Conservation (phyloP, 805 yeast genomes). For the Kuraishia ogatae region DNA sequence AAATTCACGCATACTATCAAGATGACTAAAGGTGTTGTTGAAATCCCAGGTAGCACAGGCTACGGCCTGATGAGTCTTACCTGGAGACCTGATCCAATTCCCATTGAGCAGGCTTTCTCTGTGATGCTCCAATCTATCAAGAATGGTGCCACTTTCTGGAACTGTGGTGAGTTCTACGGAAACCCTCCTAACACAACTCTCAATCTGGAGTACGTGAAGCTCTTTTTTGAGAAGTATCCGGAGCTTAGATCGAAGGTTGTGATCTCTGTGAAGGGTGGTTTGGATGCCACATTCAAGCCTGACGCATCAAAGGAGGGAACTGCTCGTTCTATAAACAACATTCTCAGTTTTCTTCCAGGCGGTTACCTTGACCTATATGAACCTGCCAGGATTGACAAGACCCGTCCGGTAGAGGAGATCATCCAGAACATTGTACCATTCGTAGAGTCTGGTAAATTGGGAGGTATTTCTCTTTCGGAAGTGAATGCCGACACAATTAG, state of each 20-base stretch:
- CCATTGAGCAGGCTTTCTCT: slow-evolving; percentile 43
- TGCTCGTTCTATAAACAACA: slow-evolving; percentile 35
- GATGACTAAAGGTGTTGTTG: slow-evolving; percentile 9
- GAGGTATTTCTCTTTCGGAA: slow-evolving; percentile 71
- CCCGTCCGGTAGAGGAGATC: slow-evolving; percentile 49
- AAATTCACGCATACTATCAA: not conserved
- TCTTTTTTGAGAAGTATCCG: slow-evolving; percentile 51
- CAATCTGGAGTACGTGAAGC: slow-evolving; percentile 49
- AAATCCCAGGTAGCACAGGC: slow-evolving; percentile 32
- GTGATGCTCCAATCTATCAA: slow-evolving; percentile 45
- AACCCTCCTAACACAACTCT: slow-evolving; percentile 25
- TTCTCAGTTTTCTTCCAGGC: slow-evolving; percentile 28
- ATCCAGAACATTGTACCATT: slow-evolving; percentile 47
- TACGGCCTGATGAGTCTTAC: slow-evolving; percentile 81
- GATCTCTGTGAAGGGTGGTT: slow-evolving; percentile 64
- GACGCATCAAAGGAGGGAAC: slow-evolving; percentile 41
- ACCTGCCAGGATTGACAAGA: slow-evolving; percentile 60
- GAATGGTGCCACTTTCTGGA: slow-evolving; percentile 43
- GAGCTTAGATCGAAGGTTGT: slow-evolving; percentile 46
- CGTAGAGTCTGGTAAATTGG: slow-evolving; percentile 56
- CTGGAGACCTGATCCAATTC: slow-evolving; percentile 51
- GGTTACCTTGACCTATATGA: slow-evolving; percentile 50
- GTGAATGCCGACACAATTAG: slow-evolving; percentile 52
- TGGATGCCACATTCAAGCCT: slow-evolving; percentile 33
- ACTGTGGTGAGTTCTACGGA: slow-evolving; percentile 80